Percentiles rank a stretch among this genome's conserved stretches.
Conservation (phyloP, 2,329 filamentous ascomycete species). For the Alternaria metachromatica region DNA sequence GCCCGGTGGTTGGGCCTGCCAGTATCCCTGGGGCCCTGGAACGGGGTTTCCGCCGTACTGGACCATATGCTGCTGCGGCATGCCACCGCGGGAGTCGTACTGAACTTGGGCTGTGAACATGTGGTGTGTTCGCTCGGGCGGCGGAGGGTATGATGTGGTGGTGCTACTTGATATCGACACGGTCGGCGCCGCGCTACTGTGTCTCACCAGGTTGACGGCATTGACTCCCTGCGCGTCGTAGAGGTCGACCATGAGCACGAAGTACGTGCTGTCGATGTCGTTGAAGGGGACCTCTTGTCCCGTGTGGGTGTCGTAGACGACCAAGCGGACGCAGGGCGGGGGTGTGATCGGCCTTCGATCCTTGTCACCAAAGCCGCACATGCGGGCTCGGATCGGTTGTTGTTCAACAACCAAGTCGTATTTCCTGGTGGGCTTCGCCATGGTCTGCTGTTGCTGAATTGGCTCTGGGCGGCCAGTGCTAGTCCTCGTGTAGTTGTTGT, state of each 20-base stretch:
- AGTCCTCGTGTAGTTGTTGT: neutral
- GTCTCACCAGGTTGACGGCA: conserved; percentile 73
- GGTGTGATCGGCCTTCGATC: conserved; percentile 96
- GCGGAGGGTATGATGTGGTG: conserved; percentile 72
- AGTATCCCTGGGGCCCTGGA: neutral
- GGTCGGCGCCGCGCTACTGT: conserved; percentile 67
- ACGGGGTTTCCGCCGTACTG: neutral
- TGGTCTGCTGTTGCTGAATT: neutral
- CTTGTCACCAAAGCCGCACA: conserved; percentile 99
- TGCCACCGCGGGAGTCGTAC: conserved; percentile 53
- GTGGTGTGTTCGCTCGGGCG: neutral
- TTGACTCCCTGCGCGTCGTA: conserved; percentile 67
- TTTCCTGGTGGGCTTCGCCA: neutral
- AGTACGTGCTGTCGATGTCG: conserved; percentile 72
- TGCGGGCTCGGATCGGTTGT: conserved; percentile 89
- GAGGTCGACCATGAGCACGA: conserved; percentile 72
- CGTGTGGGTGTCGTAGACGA: conserved; percentile 76
- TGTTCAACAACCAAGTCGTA: conserved; percentile 79
- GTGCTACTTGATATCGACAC: conserved; percentile 80
- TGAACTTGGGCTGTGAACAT: neutral
- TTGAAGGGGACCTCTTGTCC: conserved; percentile 83
- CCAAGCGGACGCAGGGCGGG: conserved; percentile 85
- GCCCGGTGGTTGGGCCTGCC: neutral
- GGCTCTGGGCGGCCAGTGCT: conserved; percentile 1
- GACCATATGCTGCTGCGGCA: conserved; percentile 11